Base-by-base conservation (phyloP, 2,329 filamentous ascomycete genomes). In the Emmonsiellopsis sp. region DNA sequence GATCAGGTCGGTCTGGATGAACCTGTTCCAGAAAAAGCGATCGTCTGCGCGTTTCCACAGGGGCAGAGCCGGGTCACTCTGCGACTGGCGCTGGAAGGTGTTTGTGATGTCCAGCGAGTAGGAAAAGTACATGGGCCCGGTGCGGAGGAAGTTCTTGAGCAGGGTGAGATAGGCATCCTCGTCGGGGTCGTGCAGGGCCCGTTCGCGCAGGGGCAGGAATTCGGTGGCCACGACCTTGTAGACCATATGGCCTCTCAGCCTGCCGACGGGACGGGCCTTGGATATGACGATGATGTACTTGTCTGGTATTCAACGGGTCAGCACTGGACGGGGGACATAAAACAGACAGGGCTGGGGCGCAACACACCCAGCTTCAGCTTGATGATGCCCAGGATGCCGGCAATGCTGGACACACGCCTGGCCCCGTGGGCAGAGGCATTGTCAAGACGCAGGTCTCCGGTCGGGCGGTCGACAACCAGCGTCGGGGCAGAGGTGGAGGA, bases 1-100 rank as follows among this genome's bases (percentile, higher is more conserved):
- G 64, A 97, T 95, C 55, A 98, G 73, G 64, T 96, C 90, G 6
- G 87, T 86, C 68, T 92, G 88, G 48, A 97, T 80, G 69, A 95
- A 94, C 58, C 86, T 85, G 72, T 98, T 98, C 89, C 92, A 98
- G 77, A 96, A 98, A 77, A 98, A 98, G 59, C 93, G 88, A 68
- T 97, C 91, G 70, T 98, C 93, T 58, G 92, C 86, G 61, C 90
- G 80, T 76, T 87, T 85, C 93, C 93, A 98, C 54, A 97, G 73
- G 10, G 93, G 91, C 53, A 79, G 75, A 13, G 80, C 80, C 53
- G 76, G 73, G 67, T 95, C 83, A 59, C 83, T 77, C 60, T 91
- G 83, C 3, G 91, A 84, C 68, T 97, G 93, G 58, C 93, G 84
- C 74, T 98, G 93, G 75, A 97, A 95, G 67, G 83, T 91, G 76